Conservation (phyloP, 2,329 filamentous ascomycete species). For the Fusarium chaquense region DNA sequence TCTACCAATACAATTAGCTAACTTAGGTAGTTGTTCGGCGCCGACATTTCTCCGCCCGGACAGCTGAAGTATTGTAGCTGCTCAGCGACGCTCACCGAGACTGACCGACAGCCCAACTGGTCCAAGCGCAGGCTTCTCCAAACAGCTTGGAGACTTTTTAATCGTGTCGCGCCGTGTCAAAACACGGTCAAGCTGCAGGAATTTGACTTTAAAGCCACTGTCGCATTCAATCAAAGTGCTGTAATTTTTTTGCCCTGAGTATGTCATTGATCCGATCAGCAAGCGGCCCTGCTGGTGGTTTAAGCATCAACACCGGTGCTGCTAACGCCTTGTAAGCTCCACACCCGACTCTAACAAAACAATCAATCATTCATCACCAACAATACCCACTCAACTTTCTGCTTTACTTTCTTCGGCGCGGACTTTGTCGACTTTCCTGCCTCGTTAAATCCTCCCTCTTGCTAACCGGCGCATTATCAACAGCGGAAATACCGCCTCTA, state of each 20-base stretch:
- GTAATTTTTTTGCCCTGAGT: constrained; percentile 33
- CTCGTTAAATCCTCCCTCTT: constrained; percentile 15
- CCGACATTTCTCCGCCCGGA: constrained; percentile 52
- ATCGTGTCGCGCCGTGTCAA: constrained; percentile 36
- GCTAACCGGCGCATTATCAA: constrained; percentile 29
- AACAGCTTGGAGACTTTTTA: constrained; percentile 34
- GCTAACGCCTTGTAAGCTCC: constrained; percentile 63
- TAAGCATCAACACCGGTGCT: constrained; percentile 73
- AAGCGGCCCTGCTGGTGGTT: constrained; percentile 69
- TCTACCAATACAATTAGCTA: constrained; percentile 24
- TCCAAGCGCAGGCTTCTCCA: constrained; percentile 39
- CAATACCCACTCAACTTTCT: constrained; percentile 33
- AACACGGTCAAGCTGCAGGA: constrained; percentile 39
- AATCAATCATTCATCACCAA: constrained; percentile 31
- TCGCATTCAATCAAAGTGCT: constrained; percentile 36
- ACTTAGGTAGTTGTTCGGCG: constrained; percentile 16
- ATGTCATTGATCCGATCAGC: constrained; percentile 69
- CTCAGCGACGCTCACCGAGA: constrained; percentile 33
- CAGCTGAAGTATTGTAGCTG: neutral
- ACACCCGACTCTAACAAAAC: constrained; percentile 41
- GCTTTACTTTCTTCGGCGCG: constrained; percentile 6
- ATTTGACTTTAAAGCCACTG: constrained; percentile 36
- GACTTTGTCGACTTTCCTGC: constrained; percentile 5
- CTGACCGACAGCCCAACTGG: constrained; percentile 31
- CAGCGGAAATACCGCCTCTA: constrained; percentile 47